Conservation (phyloP, 192 early-diverging fungal genomes). For the Haplosporangium gracile region DNA sequence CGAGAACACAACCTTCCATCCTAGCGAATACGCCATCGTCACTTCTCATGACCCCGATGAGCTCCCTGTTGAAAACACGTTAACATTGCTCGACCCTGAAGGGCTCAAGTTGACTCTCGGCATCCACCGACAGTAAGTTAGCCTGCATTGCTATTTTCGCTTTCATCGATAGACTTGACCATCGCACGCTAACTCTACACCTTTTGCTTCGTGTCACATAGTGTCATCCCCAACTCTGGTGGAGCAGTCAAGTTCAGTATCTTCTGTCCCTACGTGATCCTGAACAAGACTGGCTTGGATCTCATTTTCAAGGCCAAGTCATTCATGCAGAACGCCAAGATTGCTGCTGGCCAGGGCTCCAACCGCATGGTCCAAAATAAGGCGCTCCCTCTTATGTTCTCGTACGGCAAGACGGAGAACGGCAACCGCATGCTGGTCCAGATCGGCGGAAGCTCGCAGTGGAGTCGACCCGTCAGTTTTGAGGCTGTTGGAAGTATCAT, state of each 20-base stretch:
- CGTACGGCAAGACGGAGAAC: slow-evolving; percentile 88
- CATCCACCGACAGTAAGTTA: slow-evolving; percentile 70
- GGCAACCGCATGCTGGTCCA: slow-evolving; percentile 86
- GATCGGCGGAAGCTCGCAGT: slow-evolving; percentile 62
- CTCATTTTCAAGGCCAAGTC: slow-evolving; percentile 86
- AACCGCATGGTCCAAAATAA: slow-evolving; percentile 55
- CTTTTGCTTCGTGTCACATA: slow-evolving; percentile 21
- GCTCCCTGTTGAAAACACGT: slow-evolving; percentile 77
- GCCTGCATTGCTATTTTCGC: background rate
- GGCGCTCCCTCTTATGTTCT: slow-evolving; percentile 90
- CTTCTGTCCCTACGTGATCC: slow-evolving; percentile 93
- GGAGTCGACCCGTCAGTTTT: slow-evolving; percentile 85
- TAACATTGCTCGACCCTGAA: slow-evolving; percentile 76
- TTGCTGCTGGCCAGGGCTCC: slow-evolving; percentile 76
- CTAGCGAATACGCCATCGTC: slow-evolving; percentile 89
- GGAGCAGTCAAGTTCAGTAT: slow-evolving; percentile 88
- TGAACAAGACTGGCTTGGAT: slow-evolving; percentile 92
- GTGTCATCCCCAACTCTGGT: slow-evolving; percentile 73
- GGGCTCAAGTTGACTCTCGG: slow-evolving; percentile 73
- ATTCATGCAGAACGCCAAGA: slow-evolving; percentile 79
- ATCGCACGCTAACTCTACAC: background rate
- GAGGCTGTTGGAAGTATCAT: slow-evolving; percentile 93
- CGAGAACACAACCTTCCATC: slow-evolving; percentile 78
- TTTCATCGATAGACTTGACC: no score
- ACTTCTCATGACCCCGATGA: slow-evolving; percentile 86